These are phyloP conservation scores for Cantharellus anzutake DNA, from an alignment of 768 basidiomycete genomes.

Conservation along the genomic window DNA sequence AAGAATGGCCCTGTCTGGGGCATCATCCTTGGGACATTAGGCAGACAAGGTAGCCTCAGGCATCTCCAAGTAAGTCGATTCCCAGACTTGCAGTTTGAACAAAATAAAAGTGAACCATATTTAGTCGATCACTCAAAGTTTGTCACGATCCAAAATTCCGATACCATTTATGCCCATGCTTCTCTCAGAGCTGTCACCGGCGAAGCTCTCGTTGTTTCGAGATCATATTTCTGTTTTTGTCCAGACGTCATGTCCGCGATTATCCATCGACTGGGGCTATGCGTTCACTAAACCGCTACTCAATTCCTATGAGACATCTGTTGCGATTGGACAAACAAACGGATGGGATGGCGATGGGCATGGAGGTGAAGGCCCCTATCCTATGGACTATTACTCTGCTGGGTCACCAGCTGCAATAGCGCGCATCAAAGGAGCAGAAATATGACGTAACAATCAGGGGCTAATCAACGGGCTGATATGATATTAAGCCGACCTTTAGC, in stretches of 20 bases:
- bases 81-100: constrained; percentile 2
- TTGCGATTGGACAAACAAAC: constrained; percentile 48
- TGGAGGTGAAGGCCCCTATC: constrained; percentile 37
- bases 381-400: constrained; percentile 92
- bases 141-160: constrained; percentile 30
- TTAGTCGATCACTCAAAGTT: constrained; percentile 57
- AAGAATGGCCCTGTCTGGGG: constrained; percentile 43
- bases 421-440: constrained; percentile 5
- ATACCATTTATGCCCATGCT: constrained; percentile 81
- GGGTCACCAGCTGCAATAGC: constrained; percentile 23
- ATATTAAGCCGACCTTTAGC: neutral
- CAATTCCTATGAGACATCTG: constrained; percentile 83
- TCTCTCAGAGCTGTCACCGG: constrained; percentile 90
- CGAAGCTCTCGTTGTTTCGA: constrained; percentile 66
- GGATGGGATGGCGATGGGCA: constrained; percentile 40
- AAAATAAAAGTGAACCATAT: neutral
- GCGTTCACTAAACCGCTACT: constrained; percentile 79
- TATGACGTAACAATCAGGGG: neutral
- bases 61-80: constrained; percentile 46
- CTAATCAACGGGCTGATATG: too few relatives aligned
- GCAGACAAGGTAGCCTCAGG: constrained; percentile 80
- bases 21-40: constrained; percentile 82
- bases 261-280: constrained; percentile 98
- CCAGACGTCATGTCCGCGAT: constrained; percentile 89
- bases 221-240: constrained; percentile 74